Conservation (phyloP, 805 yeast genomes). For the Teunomyces kruisii region DNA sequence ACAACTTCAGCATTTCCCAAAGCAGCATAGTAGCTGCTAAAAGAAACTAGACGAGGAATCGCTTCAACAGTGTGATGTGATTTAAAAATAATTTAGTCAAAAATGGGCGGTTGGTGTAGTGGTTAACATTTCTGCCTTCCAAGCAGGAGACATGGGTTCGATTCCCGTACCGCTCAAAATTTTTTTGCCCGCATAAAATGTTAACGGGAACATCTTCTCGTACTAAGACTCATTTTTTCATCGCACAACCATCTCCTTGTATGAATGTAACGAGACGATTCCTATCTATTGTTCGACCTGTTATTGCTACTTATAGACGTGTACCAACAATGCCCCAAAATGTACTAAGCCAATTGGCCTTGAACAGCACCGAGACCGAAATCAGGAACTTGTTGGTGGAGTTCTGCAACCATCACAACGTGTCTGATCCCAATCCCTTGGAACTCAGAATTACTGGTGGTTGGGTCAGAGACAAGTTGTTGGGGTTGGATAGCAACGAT, state of each 20-base stretch:
- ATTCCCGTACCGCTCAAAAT: constrained; percentile 87
- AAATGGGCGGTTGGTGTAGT: constrained; percentile 82
- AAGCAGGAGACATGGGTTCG: constrained; percentile 94
- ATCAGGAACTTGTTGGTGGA: constrained; percentile 41
- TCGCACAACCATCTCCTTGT: neutral
- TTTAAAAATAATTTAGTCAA: too few relatives aligned
- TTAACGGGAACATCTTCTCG: neutral
- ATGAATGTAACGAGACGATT: neutral
- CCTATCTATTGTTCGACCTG: neutral
- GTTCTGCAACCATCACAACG: constrained; percentile 40
- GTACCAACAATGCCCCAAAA: neutral
- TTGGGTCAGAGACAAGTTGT: constrained; percentile 94
- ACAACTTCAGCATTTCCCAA: too few relatives aligned
- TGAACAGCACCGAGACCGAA: constrained; percentile 38
- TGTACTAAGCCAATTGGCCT: constrained; percentile 1
- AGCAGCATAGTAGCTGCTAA: too few relatives aligned
- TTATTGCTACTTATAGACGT: neutral
- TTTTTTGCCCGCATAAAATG: constrained; percentile 15
- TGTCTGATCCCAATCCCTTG: constrained; percentile 23
- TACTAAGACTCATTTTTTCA: neutral
- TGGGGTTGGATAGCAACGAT: constrained; percentile 80
- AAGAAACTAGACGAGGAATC: too few relatives aligned
- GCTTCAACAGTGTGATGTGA: too few relatives aligned
- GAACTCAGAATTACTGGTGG: constrained; percentile 91
- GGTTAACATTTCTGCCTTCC: constrained; percentile 93